These are phyloP conservation scores for Neofusicoccum umdonicola DNA, from an alignment of 2,329 filamentous ascomycete species.

Conservation along the genomic window DNA sequence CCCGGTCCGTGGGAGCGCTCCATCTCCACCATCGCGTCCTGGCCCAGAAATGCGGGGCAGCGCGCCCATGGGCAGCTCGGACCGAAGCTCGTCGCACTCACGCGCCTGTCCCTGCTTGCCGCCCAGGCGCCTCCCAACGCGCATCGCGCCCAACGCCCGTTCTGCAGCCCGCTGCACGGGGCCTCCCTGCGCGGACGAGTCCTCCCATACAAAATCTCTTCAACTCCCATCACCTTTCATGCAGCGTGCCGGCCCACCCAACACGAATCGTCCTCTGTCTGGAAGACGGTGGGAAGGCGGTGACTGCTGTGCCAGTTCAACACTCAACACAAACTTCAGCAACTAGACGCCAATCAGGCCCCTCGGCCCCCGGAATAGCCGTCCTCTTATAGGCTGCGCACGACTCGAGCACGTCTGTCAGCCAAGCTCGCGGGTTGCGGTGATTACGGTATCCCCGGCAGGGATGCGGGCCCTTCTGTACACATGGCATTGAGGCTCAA, in stretches of 20 bases:
- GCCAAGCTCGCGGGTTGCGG: neutral
- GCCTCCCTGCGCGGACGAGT: too few species aligned
- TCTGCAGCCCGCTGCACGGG: neutral
- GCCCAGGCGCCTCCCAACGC: neutral
- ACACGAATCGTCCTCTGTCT: neutral
- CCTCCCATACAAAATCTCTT: neutral
- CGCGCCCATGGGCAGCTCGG: neutral
- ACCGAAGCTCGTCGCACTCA: neutral
- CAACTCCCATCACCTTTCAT: neutral
- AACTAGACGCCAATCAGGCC: neutral
- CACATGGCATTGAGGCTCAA: neutral
- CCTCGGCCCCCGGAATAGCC: neutral
- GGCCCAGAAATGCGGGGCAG: constrained; percentile 1
- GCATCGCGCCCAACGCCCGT: neutral
- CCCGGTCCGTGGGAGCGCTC: neutral
- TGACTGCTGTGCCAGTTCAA: constrained; percentile 6
- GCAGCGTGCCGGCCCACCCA: neutral
- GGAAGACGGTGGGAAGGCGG: neutral
- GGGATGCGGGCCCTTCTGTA: neutral
- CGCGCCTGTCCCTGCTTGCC: neutral
- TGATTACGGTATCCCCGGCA: neutral
- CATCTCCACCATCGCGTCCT: neutral
- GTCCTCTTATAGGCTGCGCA: neutral
- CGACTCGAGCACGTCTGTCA: neutral
- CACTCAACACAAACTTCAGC: neutral